These are phyloP conservation scores for Pseudogymnoascus sp. DNA, from an alignment of 2,329 filamentous ascomycete species.

Conservation along the genomic window DNA sequence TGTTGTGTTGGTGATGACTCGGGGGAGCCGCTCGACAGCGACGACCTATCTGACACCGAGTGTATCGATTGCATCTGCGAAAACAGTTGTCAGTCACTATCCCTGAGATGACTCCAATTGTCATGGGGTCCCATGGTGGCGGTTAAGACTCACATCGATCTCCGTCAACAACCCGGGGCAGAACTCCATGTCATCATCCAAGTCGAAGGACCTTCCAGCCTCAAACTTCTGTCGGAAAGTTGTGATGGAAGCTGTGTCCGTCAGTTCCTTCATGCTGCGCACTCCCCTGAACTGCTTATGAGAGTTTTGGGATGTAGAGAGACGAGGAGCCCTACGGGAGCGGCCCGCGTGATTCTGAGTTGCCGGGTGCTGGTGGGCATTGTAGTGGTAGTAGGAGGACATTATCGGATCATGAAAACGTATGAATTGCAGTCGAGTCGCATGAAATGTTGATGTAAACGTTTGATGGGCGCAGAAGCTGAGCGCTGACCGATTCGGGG, in stretches of 20 bases:
- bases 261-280: slow-evolving; percentile 77
- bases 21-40: slow-evolving; percentile 87
- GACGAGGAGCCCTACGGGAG: slow-evolving; percentile 73
- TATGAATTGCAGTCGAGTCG: neutral
- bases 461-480: neutral
- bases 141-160: slow-evolving; percentile 65
- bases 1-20: slow-evolving; percentile 87
- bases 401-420: slow-evolving; percentile 37
- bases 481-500: neutral
- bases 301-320: slow-evolving; percentile 71
- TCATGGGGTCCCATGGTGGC: slow-evolving; percentile 1
- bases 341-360: slow-evolving; percentile 65
- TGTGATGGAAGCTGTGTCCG: slow-evolving; percentile 66
- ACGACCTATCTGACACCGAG: slow-evolving; percentile 87
- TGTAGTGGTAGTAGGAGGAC: slow-evolving; percentile 59
- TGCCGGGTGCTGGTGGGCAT: slow-evolving; percentile 47
- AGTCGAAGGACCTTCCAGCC: slow-evolving; percentile 84
- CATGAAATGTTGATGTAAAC: neutral
- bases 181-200: slow-evolving; percentile 94
- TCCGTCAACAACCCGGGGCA: slow-evolving; percentile 89
- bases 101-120: neutral
- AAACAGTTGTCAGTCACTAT: slow-evolving; percentile 23
- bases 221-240: slow-evolving; percentile 85
- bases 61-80: slow-evolving; percentile 81
- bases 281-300: slow-evolving; percentile 83